Evolutionary conservation across 2,329 filamentous ascomycete species (phyloP), one percentile per base, ranked within the genome.

Genomic region (Sphaerulina populicola): DNA sequence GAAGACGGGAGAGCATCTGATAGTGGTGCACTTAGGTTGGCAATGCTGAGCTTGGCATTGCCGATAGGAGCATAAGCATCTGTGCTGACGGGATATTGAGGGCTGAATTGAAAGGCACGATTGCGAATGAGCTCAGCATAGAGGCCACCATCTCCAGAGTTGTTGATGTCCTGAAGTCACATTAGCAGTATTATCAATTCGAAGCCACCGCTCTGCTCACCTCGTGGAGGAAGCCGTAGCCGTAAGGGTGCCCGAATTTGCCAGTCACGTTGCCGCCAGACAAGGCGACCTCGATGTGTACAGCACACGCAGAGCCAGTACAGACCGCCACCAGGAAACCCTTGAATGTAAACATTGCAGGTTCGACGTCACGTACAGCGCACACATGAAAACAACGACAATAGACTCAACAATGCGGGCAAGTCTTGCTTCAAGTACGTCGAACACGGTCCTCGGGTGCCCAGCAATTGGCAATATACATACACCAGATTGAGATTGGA

Each of bases 81-180:
- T 8, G 57, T 51, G 30, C 42, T 47, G 30, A 61, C 54, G 1
- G 60, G 56, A 47, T 53, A 62, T 11, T 52, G 37, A 18, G 27
- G 18, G 30, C 51, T 56, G 46, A 37, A 51, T 65, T 88, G 84
- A 61, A 88, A 86, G 9, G 82, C 84, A 44, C 82, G 77, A 66
- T 88, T 88, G 46, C 76, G 77, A 51, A 88, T 77, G 50, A 88
- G 67, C 62, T 88, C 83, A 44, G 80, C 83, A 63, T 88, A 87
- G 55, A 87, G 78, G 4, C 83, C 84, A 18, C 84, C 83, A 62
- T 88, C 84, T 2, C 83, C 83, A 1, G 79, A 82, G 64, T 85
- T 79, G 52, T 66, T 67, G 57, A 67, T 67, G 51, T 67, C 65
- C 57, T 64, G 63, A 59, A 86, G 84, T 12, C 36, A 12, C 37